These are phyloP conservation scores for Chlorokybus atmophyticus DNA, from an alignment of 139 green algal genomes.

Conservation along the genomic window DNA sequence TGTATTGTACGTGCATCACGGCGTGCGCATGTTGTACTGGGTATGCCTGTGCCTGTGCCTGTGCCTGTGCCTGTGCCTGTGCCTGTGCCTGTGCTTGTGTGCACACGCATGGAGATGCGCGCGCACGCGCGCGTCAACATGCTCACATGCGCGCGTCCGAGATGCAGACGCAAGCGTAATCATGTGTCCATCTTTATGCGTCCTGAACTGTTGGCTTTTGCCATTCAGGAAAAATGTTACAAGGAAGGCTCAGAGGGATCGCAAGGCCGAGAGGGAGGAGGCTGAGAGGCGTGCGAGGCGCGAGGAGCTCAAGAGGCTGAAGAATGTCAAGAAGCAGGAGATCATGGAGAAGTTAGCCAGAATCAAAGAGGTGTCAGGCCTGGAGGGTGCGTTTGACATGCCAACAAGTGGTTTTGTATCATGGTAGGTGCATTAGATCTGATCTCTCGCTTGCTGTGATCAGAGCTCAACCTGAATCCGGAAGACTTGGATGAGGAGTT, in stretches of 20 bases:
- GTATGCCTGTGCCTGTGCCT: background rate
- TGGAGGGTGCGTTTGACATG: background rate
- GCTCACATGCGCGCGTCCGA: background rate
- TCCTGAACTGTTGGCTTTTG: background rate
- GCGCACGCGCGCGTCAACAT: background rate
- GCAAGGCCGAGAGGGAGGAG: slow-evolving; percentile 27
- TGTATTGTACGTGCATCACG: background rate
- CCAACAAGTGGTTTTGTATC: no score
- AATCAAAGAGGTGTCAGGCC: slow-evolving; percentile 16
- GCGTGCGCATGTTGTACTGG: background rate
- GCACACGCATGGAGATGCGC: background rate
- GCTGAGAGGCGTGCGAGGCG: slow-evolving; percentile 30
- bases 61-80: background rate
- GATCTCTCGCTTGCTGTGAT: no score
- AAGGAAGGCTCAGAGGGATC: slow-evolving; percentile 13
- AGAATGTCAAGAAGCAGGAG: slow-evolving; percentile 79
- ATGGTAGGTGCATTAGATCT: no score
- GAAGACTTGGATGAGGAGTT: slow-evolving; percentile 75
- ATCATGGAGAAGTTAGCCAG: slow-evolving; percentile 40
- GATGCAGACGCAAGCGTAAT: background rate
- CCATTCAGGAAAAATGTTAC: background rate
- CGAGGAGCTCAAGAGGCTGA: slow-evolving; percentile 67
- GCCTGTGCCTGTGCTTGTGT: background rate
- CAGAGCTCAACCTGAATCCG: slow-evolving; percentile 33
- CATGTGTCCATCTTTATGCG: no score